Base-by-base conservation (phyloP, 1,284 basidiomycete genomes). In the Macrocystidia cucumis region DNA sequence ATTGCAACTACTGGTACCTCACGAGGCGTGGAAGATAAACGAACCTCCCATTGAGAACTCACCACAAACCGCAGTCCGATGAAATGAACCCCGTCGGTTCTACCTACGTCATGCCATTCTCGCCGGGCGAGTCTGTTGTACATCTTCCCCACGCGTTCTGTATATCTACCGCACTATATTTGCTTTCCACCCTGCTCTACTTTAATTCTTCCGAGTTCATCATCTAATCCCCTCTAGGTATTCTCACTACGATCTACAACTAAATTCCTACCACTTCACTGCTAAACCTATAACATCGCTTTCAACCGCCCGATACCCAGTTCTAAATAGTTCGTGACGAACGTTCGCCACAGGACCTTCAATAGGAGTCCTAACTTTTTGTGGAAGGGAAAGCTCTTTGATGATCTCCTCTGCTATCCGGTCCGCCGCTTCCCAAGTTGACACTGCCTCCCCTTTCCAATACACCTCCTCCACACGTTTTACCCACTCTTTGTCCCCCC, bases 221-320 rank as follows among this genome's bases (percentile, higher is more conserved):
- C n/a, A n/a, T n/a, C n/a, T n/a, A n/a, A n/a, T n/a, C n/a, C n/a
- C n/a, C n/a, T n/a, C n/a, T n/a, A n/a, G n/a, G n/a, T n/a, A n/a
- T n/a, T n/a, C n/a, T n/a, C n/a, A n/a, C n/a, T n/a, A n/a, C n/a
- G n/a, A n/a, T n/a, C n/a, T n/a, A n/a, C n/a, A n/a, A n/a, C 8
- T 14, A 11, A 4, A 22, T 4, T 22, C 34, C 63, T 64, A 91
- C 89, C 90, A 92, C 49, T 82, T 80, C 5, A 91, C 90, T 8
- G 84, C 81, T 32, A 91, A 63, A 9, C 82, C 81, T 27, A 85
- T 61, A 25, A 91, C 79, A 53, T 95, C 89, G 56, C 81, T 88
- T 59, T 90, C 87, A 0, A 98, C 90, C 14, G 85, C 87, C 39
- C 78, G 71, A 57, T 92, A 97, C 50, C 77, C 64, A 4, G 92